Evolutionary conservation across 768 basidiomycete species (phyloP).

Genomic region (Agrocybe praecox): DNA sequence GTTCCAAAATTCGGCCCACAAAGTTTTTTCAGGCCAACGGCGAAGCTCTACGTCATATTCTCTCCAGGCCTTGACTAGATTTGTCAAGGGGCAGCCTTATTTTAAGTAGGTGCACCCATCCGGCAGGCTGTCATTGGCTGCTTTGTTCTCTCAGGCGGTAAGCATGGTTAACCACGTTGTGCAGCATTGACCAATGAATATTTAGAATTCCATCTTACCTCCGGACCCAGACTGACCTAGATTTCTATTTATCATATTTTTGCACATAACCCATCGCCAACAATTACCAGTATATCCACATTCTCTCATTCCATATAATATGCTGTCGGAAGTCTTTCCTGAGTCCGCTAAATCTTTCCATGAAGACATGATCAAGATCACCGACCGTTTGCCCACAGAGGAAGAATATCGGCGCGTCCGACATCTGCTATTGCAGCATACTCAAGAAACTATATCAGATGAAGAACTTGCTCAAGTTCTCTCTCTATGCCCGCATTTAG

Average conservation of each 20-base stretch:
- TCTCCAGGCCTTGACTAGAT: not conserved
- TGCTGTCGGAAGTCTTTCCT: conserved; percentile 29
- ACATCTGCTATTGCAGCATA: conserved; percentile 57
- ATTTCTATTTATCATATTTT: conserved; percentile 8
- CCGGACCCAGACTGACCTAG: conserved; percentile 31
- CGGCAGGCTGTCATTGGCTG: conserved; percentile 1
- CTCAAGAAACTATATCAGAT: conserved; percentile 48
- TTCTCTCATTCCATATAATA: conserved; percentile 8
- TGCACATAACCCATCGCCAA: not conserved
- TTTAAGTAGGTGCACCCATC: not conserved
- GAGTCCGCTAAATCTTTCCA: conserved; percentile 39
- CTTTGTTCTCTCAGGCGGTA: not conserved
- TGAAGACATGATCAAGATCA: conserved; percentile 62
- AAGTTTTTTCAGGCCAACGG: not conserved
- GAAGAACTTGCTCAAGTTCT: conserved; percentile 62
- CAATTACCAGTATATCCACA: conserved; percentile 4
- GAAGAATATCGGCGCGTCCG: conserved; percentile 62
- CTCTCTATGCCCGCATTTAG: conserved; percentile 61
- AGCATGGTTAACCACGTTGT: not conserved
- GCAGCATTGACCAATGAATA: conserved; percentile 16
- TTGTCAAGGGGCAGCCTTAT: not conserved
- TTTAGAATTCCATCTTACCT: conserved; percentile 11
- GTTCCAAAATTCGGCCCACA: too few relatives aligned
- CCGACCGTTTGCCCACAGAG: conserved; percentile 60
- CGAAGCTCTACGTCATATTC: conserved; percentile 1